Base-by-base conservation (phyloP, 306 rosid species). In the Spatholobus suberectus region DNA sequence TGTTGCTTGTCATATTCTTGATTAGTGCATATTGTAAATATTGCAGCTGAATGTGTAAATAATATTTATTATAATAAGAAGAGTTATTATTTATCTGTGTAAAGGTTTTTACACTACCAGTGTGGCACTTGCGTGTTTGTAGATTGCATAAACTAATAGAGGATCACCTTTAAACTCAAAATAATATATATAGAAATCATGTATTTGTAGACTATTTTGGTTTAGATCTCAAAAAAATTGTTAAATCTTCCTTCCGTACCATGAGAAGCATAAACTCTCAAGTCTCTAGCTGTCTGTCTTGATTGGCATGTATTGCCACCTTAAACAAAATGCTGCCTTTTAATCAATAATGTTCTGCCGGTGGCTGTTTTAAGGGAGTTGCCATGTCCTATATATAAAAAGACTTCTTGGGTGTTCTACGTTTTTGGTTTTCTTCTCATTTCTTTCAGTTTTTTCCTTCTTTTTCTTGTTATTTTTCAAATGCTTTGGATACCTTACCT, bases 11-110 rank as follows among this genome's bases (percentile, higher is more conserved):
- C 79, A 32, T 76, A 40, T 52, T 55, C 44, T 67, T 27, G 15
- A 21, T 74, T 23, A 32, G 47, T 40, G 65, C 69, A 57, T 61
- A 61, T 80, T 40, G 24, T 58, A 81, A 80, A 40, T 68, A 17
- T 73, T 29, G 49, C 51, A 58, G 70, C 32, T 47, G 32, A 13
- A 61, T 62, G n/a, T 75, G 32, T 26, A 59, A 58, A 59, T 55
- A 54, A 26, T 40, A 70, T 38, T 61, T 76, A 32, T 44, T 37
- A 29, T 47, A 32, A 29, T 47, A 32, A 17, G 32, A 14, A 52
- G 10, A 44, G 55, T 57, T 79, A 21, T 34, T 52, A 5, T 26
- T 57, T 57, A 70, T 54, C 35, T 18, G 7, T 51, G 58, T 54
- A 17, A 54, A 40, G 35, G 1, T 8, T 80, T 52, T 57, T 40